These are phyloP conservation scores for Hylodesmum podocarpum DNA, from an alignment of 306 rosid species.

Conservation along the genomic window DNA sequence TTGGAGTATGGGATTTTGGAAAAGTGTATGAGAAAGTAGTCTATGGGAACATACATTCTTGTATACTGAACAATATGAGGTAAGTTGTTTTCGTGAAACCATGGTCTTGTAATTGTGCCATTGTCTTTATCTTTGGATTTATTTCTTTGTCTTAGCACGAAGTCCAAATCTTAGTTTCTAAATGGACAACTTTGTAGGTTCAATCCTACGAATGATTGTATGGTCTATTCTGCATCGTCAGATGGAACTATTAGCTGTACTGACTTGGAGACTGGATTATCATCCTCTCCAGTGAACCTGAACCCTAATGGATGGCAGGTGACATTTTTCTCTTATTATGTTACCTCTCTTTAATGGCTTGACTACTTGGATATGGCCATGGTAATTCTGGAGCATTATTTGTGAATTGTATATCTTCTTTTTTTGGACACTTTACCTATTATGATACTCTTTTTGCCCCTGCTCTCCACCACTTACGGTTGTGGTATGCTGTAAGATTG, in stretches of 20 bases:
- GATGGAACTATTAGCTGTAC: slow-evolving; percentile 84
- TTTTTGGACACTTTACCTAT: neutral
- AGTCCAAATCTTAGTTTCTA: slow-evolving; percentile 12
- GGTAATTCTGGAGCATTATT: neutral
- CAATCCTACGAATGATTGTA: slow-evolving; percentile 68
- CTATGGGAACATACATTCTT: slow-evolving; percentile 80
- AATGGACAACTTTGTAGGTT: slow-evolving; percentile 55
- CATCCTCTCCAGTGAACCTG: slow-evolving; percentile 63
- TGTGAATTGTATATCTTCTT: neutral
- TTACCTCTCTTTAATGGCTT: neutral
- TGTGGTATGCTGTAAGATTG: neutral
- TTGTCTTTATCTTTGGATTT: neutral
- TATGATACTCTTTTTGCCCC: neutral
- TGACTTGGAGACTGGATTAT: slow-evolving; percentile 87
- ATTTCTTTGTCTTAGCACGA: neutral
- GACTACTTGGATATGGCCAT: neutral
- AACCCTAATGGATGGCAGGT: slow-evolving; percentile 98
- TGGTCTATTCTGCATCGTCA: slow-evolving; percentile 81
- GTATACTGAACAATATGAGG: slow-evolving; percentile 85
- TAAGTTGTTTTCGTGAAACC: slow-evolving; percentile 34
- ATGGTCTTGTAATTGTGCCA: neutral
- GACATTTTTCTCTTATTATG: neutral
- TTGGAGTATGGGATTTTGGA: slow-evolving; percentile 92
- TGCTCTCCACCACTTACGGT: neutral
- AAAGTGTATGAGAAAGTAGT: slow-evolving; percentile 83